Base-by-base conservation (phyloP, 2,329 filamentous ascomycete genomes). In the Xylariaceae sp. region DNA sequence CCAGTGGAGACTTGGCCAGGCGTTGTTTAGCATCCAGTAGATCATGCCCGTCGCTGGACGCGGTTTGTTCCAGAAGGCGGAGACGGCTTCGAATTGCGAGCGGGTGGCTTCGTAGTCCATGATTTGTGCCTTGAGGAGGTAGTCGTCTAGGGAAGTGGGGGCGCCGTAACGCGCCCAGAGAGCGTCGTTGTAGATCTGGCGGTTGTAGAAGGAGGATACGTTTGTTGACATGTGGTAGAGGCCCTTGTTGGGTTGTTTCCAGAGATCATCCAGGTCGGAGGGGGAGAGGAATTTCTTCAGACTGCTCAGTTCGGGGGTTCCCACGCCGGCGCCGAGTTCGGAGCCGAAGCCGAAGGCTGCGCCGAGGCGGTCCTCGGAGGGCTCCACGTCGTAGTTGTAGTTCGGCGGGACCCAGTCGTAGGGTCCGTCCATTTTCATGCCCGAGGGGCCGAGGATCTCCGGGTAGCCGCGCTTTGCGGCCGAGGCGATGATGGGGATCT, bases 1-100 rank as follows among this genome's bases (percentile, higher is more conserved):
- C 85, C 85, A 88, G 67, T 87, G 85, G 34, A 88, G 72, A 57
- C 78, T 81, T 0, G 85, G 85, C 83, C 84, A 88, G 0, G 84
- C 85, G 51, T 80, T 80, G 64, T 86, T 86, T 56, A 87, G 70
- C 84, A 88, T 87, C 85, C 85, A 88, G 72, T 88, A 88, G 13
- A 88, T 80, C 52, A 82, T 53, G 0, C 85, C 85, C 0, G 84
- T 87, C 0, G 84, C 82, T 0, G 82, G 80, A 2, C 80, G 73
- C 0, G 73, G 69, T 1, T 74, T 75, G 61, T 69, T 80, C 77
- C 83, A 85, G 0, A 76, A 73, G 2, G 79, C 73, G 0, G 78
- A 74, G 66, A 80, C 87, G 0, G 73, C 82, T 67, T 88, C 85
- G 57, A 82, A 84, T 64, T 86, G 74, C 0, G 83, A 75, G 1